Conservation (phyloP, 2,329 filamentous ascomycete genomes). For the Curvularia sp. region DNA sequence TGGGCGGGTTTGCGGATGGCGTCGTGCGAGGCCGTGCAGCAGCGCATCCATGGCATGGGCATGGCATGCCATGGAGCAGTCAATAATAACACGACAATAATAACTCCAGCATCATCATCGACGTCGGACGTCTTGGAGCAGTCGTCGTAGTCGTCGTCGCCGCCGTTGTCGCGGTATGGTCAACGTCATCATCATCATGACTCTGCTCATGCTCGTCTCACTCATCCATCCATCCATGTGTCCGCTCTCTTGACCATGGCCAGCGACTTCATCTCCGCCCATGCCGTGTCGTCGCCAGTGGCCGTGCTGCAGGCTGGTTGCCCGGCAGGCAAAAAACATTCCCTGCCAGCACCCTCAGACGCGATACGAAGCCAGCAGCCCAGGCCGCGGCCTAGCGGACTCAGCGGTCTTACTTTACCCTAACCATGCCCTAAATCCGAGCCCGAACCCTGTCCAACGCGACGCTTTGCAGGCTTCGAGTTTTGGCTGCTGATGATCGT, state of each 20-base stretch:
- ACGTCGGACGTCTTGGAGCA: conserved; percentile 13
- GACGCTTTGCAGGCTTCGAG: conserved; percentile 43
- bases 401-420: conserved; percentile 43
- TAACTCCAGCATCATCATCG: conserved; percentile 17
- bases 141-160: not conserved
- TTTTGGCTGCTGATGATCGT: conserved; percentile 42
- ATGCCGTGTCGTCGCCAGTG: conserved; percentile 35
- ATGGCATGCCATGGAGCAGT: conserved; percentile 20
- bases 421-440: conserved; percentile 46
- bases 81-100: not conserved
- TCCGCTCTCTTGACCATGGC: no score
- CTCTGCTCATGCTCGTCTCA: not conserved
- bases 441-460: conserved; percentile 47
- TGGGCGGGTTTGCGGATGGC: conserved; percentile 26
- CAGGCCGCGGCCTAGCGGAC: conserved; percentile 28
- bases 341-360: conserved; percentile 33
- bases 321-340: conserved; percentile 22
- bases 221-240: not conserved
- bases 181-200: not conserved
- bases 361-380: conserved; percentile 41
- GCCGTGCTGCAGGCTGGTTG: conserved; percentile 14
- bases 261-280: conserved; percentile 30
- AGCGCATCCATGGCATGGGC: conserved; percentile 15
- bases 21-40: conserved; percentile 28
- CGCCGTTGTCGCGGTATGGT: not conserved